Evolutionary conservation across 1,284 basidiomycete genomes (phyloP).

Genomic region (Malassezia vespertilionis): DNA sequence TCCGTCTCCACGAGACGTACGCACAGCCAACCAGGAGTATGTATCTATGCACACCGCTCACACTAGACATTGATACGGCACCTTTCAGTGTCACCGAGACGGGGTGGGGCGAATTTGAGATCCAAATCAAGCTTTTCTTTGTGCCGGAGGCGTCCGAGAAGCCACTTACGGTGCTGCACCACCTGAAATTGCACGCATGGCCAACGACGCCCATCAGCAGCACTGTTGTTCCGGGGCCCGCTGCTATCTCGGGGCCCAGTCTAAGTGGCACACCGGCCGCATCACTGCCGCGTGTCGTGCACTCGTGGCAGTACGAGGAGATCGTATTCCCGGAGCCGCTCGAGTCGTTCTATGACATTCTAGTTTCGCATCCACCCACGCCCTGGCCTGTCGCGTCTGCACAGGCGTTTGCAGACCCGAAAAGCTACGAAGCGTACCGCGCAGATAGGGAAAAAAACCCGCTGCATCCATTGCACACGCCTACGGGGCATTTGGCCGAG

Average conservation of each 20-base stretch:
- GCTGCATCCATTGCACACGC: slow-evolving; percentile 39
- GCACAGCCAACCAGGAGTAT: slow-evolving; percentile 75
- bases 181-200: slow-evolving; percentile 96
- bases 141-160: slow-evolving; percentile 86
- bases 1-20: slow-evolving; percentile 97
- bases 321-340: slow-evolving; percentile 92
- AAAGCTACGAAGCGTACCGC: slow-evolving; percentile 26
- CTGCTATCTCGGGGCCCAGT: slow-evolving; percentile 57
- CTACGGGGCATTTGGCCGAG: slow-evolving; percentile 36
- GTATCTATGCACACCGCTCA: slow-evolving; percentile 34
- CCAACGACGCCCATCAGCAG: slow-evolving; percentile 35
- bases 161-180: slow-evolving; percentile 72
- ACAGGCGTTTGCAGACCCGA: slow-evolving; percentile 31
- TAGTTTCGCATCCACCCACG: slow-evolving; percentile 72
- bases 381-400: slow-evolving; percentile 49
- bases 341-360: slow-evolving; percentile 70
- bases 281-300: slow-evolving; percentile 48
- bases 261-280: slow-evolving; percentile 19
- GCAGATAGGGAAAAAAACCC: slow-evolving; percentile 16
- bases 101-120: slow-evolving; percentile 98
- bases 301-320: slow-evolving; percentile 99
- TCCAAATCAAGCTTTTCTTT: slow-evolving; percentile 85
- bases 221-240: slow-evolving; percentile 48
- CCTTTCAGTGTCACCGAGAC: slow-evolving; percentile 93
- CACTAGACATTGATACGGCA: slow-evolving; percentile 71